phyloP scores from a whole-genome alignment of 2,329 filamentous ascomycete species.

The Elsinoe arachidis region DNA sequence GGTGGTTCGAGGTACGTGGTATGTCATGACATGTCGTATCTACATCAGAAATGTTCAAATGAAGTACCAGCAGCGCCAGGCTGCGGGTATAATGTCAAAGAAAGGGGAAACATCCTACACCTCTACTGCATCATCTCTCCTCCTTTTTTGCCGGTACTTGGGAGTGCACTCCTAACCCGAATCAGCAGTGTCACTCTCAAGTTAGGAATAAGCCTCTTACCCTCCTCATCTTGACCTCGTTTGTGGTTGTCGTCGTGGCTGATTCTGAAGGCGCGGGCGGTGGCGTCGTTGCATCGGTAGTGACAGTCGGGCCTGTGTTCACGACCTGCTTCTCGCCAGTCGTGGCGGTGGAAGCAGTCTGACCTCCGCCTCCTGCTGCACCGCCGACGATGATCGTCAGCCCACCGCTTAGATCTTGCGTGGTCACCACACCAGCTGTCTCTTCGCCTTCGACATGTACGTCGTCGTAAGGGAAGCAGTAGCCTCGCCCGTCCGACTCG shows the following conservation, averaged over 20 bases:
- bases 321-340: neutral
- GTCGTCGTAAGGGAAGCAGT: slow-evolving; percentile 62
- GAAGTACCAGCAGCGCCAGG: neutral
- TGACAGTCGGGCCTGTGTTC: neutral
- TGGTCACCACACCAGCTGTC: slow-evolving; percentile 41
- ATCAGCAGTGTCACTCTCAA: neutral
- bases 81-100: neutral
- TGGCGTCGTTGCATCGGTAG: neutral
- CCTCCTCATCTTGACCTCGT: neutral
- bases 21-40: neutral
- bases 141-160: neutral
- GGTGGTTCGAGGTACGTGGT: neutral
- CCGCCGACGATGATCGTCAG: slow-evolving; percentile 39
- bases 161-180: neutral
- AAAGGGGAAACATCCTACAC: neutral
- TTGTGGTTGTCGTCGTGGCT: neutral
- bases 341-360: neutral
- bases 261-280: neutral
- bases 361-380: neutral
- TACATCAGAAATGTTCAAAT: neutral
- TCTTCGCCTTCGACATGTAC: slow-evolving; percentile 49
- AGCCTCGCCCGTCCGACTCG: slow-evolving; percentile 52
- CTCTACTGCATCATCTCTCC: neutral
- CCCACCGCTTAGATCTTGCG: slow-evolving; percentile 30
- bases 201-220: neutral